A percentile compares a stretch with the other conserved stretches of the same genome.
These are phyloP conservation scores for Penicillium sp. DNA, from an alignment of 2,329 filamentous ascomycete genomes.

Conservation along the genomic window DNA sequence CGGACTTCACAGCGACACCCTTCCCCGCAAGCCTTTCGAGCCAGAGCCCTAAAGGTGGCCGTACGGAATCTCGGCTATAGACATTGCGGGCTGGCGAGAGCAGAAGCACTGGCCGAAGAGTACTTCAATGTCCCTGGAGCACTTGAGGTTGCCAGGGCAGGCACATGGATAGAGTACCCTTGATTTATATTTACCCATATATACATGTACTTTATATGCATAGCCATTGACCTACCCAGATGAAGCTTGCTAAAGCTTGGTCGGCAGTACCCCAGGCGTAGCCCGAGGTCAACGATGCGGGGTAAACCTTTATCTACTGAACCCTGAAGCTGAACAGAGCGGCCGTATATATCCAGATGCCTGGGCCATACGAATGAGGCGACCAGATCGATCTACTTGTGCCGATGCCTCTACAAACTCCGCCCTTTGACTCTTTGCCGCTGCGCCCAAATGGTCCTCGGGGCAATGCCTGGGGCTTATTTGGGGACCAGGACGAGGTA, in stretches of 20 bases:
- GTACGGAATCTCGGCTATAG: no score
- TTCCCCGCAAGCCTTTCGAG: not conserved
- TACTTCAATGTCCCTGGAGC: no score
- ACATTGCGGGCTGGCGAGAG: no score
- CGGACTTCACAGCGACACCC: conserved; percentile 1
- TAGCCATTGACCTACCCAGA: no score
- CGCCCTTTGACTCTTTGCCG: conserved; percentile 48
- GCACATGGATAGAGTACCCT: no score
- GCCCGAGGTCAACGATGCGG: conserved; percentile 4
- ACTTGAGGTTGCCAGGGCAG: no score
- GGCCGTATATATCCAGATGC: not conserved
- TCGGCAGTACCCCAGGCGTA: not conserved
- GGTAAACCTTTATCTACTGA: not conserved
- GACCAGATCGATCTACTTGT: not conserved
- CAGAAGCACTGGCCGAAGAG: no score
- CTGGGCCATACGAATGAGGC: not conserved
- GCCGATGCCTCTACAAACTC: conserved; percentile 14
- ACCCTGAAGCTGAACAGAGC: not conserved
- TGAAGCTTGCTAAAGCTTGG: no score
- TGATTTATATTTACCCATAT: no score
- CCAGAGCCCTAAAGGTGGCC: no score
- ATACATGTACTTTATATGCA: no score
- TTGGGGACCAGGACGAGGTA: conserved; percentile 51
- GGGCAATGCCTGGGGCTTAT: conserved; percentile 58
- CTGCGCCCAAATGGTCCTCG: conserved; percentile 50